phyloP scores from a whole-genome alignment of 352 stramenopile genomes.

The Phytopythium oedochilum region DNA sequence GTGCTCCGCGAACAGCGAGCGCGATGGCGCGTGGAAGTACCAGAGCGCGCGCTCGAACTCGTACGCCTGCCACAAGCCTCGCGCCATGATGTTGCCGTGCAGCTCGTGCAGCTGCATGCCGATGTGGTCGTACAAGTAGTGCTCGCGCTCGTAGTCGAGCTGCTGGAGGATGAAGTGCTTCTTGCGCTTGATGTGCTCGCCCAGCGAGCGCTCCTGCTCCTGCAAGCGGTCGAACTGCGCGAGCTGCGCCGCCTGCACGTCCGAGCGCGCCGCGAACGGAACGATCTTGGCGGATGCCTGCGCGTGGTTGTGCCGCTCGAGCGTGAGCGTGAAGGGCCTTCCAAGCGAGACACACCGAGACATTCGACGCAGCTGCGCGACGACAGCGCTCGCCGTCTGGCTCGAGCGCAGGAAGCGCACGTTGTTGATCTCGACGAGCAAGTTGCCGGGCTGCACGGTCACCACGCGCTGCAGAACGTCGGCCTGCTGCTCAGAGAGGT shows the following conservation, averaged over 20 bases:
- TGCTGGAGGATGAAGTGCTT: conserved; percentile 63
- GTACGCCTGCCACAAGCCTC: conserved; percentile 53
- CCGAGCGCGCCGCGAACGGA: conserved; percentile 45
- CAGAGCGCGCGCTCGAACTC: conserved; percentile 56
- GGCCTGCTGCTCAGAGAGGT: conserved; percentile 11
- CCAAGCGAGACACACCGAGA: conserved; percentile 27
- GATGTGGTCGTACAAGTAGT: conserved; percentile 46
- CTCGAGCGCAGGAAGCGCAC: conserved; percentile 26
- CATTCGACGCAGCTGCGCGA: conserved; percentile 21
- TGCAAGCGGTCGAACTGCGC: conserved; percentile 34
- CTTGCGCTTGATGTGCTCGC: conserved; percentile 26
- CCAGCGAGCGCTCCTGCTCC: conserved; percentile 26
- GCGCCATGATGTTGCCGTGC: conserved; percentile 43
- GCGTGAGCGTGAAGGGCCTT: conserved; percentile 38
- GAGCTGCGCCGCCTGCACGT: conserved; percentile 49
- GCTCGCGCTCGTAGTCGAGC: conserved; percentile 50
- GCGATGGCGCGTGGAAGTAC: conserved; percentile 44
- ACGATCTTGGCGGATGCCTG: conserved; percentile 47
- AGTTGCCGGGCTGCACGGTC: conserved; percentile 36
- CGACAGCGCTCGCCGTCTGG: conserved; percentile 23
- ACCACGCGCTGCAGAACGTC: conserved; percentile 28
- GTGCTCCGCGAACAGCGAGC: conserved; percentile 42
- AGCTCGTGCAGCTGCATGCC: conserved; percentile 30
- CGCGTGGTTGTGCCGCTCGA: conserved; percentile 51
- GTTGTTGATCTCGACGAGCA: conserved; percentile 41